Evolutionary conservation across 2,329 filamentous ascomycete species (phyloP).

Genomic region (Chrysoporthe cubensis): DNA sequence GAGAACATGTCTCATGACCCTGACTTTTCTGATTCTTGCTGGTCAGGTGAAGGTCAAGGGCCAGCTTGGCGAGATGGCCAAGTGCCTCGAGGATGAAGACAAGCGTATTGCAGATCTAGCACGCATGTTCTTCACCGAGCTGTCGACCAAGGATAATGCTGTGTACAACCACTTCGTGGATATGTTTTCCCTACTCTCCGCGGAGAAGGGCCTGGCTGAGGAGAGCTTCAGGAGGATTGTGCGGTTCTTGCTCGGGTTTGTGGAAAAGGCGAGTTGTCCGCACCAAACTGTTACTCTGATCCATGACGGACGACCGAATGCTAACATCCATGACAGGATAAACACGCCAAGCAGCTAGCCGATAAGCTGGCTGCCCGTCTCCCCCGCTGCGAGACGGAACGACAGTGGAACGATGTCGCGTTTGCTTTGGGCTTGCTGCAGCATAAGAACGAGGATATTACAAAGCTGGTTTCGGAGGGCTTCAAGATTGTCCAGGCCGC

Average conservation of each 20-base stretch:
- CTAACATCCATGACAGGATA: constrained; percentile 66
- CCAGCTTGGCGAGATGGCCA: constrained; percentile 97
- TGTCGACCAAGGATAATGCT: constrained; percentile 97
- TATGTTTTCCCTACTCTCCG: constrained; percentile 93
- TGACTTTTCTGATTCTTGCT: constrained; percentile 95
- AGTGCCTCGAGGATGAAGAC: constrained; percentile 96
- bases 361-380: constrained; percentile 90
- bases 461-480: constrained; percentile 74
- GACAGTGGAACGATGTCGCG: constrained; percentile 97
- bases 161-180: constrained; percentile 99
- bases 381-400: constrained; percentile 83
- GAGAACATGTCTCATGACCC: constrained; percentile 95
- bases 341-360: constrained; percentile 92
- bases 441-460: constrained; percentile 91
- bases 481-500: constrained; percentile 72
- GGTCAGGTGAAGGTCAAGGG: constrained; percentile 99
- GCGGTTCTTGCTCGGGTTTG: constrained; percentile 91
- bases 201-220: constrained; percentile 79
- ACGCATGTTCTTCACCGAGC: constrained; percentile 97
- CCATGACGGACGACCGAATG: not conserved
- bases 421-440: constrained; percentile 87
- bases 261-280: constrained; percentile 79
- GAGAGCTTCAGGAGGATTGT: constrained; percentile 85
- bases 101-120: constrained; percentile 91
- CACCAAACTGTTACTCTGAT: not conserved